A percentile compares a stretch with the other conserved stretches of the same genome.
phyloP scores from a whole-genome alignment of 1,284 basidiomycete species.

The Anthracocystis walkeri region DNA sequence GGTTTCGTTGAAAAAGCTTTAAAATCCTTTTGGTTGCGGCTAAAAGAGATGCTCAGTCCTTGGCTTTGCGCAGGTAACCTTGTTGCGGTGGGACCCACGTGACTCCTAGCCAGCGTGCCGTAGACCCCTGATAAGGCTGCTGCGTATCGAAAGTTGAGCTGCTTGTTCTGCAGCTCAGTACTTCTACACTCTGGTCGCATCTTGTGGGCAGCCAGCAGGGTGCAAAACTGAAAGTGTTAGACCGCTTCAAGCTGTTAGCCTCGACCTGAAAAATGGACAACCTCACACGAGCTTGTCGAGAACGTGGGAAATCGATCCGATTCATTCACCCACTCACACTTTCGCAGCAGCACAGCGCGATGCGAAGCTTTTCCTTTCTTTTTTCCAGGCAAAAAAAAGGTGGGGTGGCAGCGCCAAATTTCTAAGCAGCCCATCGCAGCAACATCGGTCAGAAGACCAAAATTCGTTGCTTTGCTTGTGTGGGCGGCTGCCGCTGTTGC shows the following conservation, averaged over 20 bases:
- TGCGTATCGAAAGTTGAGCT: too few species aligned
- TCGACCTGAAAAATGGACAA: neutral
- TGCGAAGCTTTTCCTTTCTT: too few species aligned
- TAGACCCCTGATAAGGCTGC: too few species aligned
- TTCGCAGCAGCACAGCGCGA: neutral
- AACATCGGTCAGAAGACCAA: neutral
- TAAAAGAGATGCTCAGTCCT: too few species aligned
- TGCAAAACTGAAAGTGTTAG: neutral
- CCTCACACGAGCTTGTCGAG: constrained; percentile 7
- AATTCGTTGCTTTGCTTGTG: neutral
- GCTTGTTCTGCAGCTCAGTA: too few species aligned
- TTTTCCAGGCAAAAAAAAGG: neutral
- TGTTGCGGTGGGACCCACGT: too few species aligned
- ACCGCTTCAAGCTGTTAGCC: neutral
- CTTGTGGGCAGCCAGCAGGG: too few species aligned
- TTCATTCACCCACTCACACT: neutral
- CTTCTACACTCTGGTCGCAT: too few species aligned
- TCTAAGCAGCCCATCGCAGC: neutral
- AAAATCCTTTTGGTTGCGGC: too few species aligned
- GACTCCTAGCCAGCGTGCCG: too few species aligned
- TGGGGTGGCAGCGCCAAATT: neutral
- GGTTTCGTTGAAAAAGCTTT: too few species aligned
- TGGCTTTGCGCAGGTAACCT: too few species aligned
- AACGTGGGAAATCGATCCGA: neutral
- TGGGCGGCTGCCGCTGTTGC: neutral